phyloP scores from a whole-genome alignment of 352 stramenopile genomes.

The Globisporangium lucens region DNA sequence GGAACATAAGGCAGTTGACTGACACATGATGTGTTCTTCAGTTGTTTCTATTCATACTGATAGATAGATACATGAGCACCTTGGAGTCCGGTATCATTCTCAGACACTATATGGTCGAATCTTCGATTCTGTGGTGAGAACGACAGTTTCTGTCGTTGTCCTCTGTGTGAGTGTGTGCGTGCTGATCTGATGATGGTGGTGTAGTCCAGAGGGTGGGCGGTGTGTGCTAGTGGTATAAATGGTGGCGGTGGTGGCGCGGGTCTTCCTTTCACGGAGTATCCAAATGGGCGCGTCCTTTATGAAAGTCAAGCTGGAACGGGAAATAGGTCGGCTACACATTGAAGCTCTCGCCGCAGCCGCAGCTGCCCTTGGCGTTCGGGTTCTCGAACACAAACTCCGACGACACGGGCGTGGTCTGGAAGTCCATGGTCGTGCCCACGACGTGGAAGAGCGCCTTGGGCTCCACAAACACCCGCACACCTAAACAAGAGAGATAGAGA shows the following conservation, averaged over 20 bases:
- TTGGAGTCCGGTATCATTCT: neutral
- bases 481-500: slow-evolving; percentile 23
- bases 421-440: slow-evolving; percentile 99
- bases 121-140: neutral
- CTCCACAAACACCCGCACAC: slow-evolving; percentile 97
- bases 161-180: neutral
- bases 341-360: slow-evolving; percentile 99
- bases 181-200: neutral
- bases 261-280: neutral
- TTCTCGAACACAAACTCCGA: slow-evolving; percentile 99
- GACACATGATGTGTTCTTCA: neutral
- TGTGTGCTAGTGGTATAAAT: slow-evolving; percentile 1
- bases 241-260: neutral
- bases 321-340: slow-evolving; percentile 87
- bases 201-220: neutral
- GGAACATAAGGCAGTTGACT: neutral
- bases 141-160: neutral
- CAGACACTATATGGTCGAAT: neutral
- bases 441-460: slow-evolving; percentile 99
- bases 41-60: slow-evolving; percentile 1
- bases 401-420: slow-evolving; percentile 95
- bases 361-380: slow-evolving; percentile 99
- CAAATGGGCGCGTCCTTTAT: slow-evolving; percentile 5
- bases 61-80: slow-evolving; percentile 1
- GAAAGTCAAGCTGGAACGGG: neutral